A percentile compares a stretch with the other conserved stretches of the same genome.
Evolutionary conservation across 2,329 filamentous ascomycete genomes (phyloP).

Genomic region (Drechslera avenae): DNA sequence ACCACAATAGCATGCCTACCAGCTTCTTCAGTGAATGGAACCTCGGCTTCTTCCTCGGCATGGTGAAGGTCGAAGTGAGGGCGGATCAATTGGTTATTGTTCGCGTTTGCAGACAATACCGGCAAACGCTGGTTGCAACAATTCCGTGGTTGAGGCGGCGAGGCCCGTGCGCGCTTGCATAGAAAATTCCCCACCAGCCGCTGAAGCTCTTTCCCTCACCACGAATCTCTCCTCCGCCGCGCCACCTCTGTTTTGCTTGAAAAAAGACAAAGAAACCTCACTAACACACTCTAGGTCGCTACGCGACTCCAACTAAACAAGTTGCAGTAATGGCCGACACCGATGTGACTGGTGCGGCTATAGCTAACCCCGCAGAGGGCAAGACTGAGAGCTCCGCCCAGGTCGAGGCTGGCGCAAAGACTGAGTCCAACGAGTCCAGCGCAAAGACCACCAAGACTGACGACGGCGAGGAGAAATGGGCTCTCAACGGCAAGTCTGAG

Average conservation of each 20-base stretch:
- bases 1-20: conserved; percentile 54
- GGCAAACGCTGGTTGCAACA: conserved; percentile 6
- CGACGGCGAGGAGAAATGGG: conserved; percentile 25
- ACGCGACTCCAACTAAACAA: conserved; percentile 15
- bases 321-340: conserved; percentile 31
- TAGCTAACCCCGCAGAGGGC: conserved; percentile 27
- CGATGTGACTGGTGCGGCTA: conserved; percentile 20
- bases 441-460: conserved; percentile 6
- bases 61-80: conserved; percentile 27
- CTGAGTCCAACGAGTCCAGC: conserved; percentile 16
- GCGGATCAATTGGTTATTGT: conserved; percentile 14
- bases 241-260: conserved; percentile 1
- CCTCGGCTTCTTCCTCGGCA: conserved; percentile 56
- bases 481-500: conserved; percentile 24
- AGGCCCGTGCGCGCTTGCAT: conserved; percentile 11
- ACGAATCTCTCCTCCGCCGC: conserved; percentile 8
- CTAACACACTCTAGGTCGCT: conserved; percentile 1
- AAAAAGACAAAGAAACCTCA: background rate
- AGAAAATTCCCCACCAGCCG: conserved; percentile 21
- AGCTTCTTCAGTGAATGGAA: conserved; percentile 71
- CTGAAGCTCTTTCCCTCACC: conserved; percentile 9
- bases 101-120: conserved; percentile 8
- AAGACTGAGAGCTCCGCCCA: conserved; percentile 18
- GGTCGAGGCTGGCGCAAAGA: conserved; percentile 18
- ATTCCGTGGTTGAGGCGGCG: conserved; percentile 1